phyloP scores from a whole-genome alignment of 2,329 filamentous ascomycete genomes.

The Chaetomiaceae sp. region DNA sequence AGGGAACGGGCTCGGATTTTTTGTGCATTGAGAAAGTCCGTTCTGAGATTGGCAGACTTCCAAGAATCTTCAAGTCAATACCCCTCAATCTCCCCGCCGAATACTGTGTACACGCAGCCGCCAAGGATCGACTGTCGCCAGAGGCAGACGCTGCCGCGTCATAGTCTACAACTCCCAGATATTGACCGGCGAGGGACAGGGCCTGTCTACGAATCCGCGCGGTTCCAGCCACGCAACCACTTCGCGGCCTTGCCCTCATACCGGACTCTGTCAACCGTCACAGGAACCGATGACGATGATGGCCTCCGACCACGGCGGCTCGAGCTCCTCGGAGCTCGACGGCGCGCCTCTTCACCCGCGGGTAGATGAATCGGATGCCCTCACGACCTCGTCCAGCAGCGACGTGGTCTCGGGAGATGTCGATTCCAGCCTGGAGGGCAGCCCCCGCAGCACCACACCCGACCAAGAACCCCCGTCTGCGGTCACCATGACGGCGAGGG shows the following conservation, averaged over 20 bases:
- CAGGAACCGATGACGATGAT: constrained; percentile 7
- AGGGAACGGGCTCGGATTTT: no score
- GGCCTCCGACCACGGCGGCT: constrained; percentile 10
- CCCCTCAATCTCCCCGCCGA: no score
- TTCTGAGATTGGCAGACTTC: no score
- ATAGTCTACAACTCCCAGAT: neutral
- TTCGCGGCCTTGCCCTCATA: constrained; percentile 1
- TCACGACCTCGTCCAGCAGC: neutral
- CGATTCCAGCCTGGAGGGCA: neutral
- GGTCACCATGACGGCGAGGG: constrained; percentile 42
- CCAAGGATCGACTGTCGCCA: neutral
- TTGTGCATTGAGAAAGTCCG: no score
- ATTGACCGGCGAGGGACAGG: neutral
- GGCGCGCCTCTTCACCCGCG: neutral
- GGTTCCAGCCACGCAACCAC: constrained; percentile 9
- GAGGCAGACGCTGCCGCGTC: constrained; percentile 2
- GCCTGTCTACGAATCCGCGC: no score
- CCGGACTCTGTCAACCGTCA: neutral
- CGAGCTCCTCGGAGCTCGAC: constrained; percentile 14
- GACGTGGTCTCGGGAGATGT: neutral
- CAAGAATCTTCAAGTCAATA: no score
- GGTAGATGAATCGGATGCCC: constrained; percentile 1
- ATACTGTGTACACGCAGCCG: no score
- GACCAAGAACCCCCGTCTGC: constrained; percentile 17
- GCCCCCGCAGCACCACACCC: constrained; percentile 6